These are phyloP conservation scores for Phytophthora brassicae DNA, from an alignment of 352 stramenopile genomes.

Conservation along the genomic window DNA sequence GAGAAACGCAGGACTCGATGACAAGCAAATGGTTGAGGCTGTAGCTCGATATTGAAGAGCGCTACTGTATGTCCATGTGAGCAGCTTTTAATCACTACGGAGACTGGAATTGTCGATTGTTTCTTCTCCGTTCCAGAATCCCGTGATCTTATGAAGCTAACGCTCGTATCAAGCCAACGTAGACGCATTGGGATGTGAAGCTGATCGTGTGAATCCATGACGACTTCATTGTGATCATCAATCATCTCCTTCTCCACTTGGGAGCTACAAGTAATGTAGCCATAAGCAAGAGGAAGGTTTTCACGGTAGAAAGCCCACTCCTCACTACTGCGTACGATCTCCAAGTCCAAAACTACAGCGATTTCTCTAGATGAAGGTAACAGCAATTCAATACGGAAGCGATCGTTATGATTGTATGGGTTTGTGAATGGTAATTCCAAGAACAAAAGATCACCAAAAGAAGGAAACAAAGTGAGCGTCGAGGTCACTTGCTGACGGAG, in stretches of 20 bases:
- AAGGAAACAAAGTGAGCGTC: constrained; percentile 76
- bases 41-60: constrained; percentile 87
- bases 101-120: constrained; percentile 38
- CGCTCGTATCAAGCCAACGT: constrained; percentile 65
- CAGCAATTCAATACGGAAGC: constrained; percentile 88
- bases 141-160: background rate
- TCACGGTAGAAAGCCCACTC: constrained; percentile 87
- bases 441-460: constrained; percentile 81
- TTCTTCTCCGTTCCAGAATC: background rate
- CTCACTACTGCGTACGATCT: constrained; percentile 74
- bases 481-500: constrained; percentile 89
- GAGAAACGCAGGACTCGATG: constrained; percentile 83
- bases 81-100: constrained; percentile 82
- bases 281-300: constrained; percentile 59
- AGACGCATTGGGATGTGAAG: constrained; percentile 88
- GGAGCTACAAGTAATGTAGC: constrained; percentile 13
- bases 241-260: constrained; percentile 93
- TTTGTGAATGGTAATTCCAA: constrained; percentile 91
- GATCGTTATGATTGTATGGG: constrained; percentile 90
- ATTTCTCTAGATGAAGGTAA: constrained; percentile 35
- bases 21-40: constrained; percentile 74
- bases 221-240: constrained; percentile 84
- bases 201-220: constrained; percentile 83
- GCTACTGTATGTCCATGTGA: constrained; percentile 90
- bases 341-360: constrained; percentile 48